phyloP scores from a whole-genome alignment of 257 asterid species.

The Leptodermis oblonga region DNA sequence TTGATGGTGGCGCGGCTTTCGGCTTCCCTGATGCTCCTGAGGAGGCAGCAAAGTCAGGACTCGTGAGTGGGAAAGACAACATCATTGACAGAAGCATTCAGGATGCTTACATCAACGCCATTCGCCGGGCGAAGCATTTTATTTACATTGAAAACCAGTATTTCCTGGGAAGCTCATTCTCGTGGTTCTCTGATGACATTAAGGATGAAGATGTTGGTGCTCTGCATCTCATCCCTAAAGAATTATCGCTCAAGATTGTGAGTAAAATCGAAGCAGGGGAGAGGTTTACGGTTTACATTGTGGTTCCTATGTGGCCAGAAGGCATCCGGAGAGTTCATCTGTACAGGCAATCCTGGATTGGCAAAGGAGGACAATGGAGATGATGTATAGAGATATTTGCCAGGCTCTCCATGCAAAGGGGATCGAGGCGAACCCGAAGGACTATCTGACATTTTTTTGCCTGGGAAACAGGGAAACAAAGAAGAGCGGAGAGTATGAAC shows the following conservation, averaged over 20 bases:
- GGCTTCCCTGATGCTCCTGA: slow-evolving; percentile 67
- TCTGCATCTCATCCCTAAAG: slow-evolving; percentile 56
- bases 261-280: slow-evolving; percentile 62
- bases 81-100: slow-evolving; percentile 75
- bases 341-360: slow-evolving; percentile 67
- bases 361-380: slow-evolving; percentile 68
- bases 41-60: slow-evolving; percentile 59
- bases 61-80: slow-evolving; percentile 62
- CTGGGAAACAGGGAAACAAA: slow-evolving; percentile 65
- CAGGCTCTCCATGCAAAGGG: slow-evolving; percentile 51
- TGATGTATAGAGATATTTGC: slow-evolving; percentile 61
- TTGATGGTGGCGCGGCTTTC: slow-evolving; percentile 78
- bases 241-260: slow-evolving; percentile 55
- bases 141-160: slow-evolving; percentile 73
- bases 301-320: slow-evolving; percentile 86
- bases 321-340: slow-evolving; percentile 43
- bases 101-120: slow-evolving; percentile 64
- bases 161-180: slow-evolving; percentile 62
- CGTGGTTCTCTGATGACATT: slow-evolving; percentile 55
- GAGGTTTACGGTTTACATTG: slow-evolving; percentile 50
- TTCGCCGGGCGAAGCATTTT: slow-evolving; percentile 58
- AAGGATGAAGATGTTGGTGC: slow-evolving; percentile 51
- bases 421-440: slow-evolving; percentile 54
- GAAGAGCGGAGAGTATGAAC: slow-evolving; percentile 49
- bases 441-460: slow-evolving; percentile 65